A percentile compares a stretch with the other conserved stretches of the same genome.
These are phyloP conservation scores for Rutstroemia sp. DNA, from an alignment of 2,329 filamentous ascomycete species.

Conservation along the genomic window DNA sequence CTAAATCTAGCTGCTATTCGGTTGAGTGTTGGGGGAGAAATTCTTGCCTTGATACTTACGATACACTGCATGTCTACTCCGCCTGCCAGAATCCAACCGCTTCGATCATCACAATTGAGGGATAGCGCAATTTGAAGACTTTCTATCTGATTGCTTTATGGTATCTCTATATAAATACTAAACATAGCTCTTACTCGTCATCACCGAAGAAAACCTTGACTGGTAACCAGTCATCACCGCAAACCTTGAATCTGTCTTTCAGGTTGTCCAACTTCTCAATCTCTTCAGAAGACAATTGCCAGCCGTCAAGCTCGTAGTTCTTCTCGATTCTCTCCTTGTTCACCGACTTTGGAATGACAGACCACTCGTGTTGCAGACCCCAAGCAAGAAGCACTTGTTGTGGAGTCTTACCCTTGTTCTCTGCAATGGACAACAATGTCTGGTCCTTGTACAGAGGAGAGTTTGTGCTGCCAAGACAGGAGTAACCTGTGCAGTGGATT, in stretches of 20 bases:
- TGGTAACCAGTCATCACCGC: conserved; percentile 65
- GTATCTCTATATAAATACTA: conserved; percentile 25
- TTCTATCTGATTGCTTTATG: not conserved
- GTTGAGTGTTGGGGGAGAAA: too few species aligned
- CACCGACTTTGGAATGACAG: conserved; percentile 80
- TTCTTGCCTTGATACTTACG: too few species aligned
- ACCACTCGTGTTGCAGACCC: conserved; percentile 74
- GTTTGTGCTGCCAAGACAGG: conserved; percentile 63
- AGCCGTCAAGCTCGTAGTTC: conserved; percentile 71
- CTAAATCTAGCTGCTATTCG: too few species aligned
- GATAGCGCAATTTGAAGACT: not conserved
- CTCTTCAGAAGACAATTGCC: conserved; percentile 66
- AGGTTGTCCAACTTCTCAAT: conserved; percentile 47
- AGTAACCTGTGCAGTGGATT: conserved; percentile 70
- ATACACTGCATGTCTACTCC: too few species aligned
- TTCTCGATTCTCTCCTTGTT: conserved; percentile 64
- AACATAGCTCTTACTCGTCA: conserved; percentile 50
- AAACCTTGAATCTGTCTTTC: conserved; percentile 69
- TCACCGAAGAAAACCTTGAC: conserved; percentile 78
- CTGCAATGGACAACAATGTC: conserved; percentile 53
- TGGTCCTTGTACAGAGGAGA: conserved; percentile 63
- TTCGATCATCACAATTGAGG: not conserved
- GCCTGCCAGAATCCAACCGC: not conserved
- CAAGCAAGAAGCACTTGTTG: conserved; percentile 75
- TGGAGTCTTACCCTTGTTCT: conserved; percentile 58